These are phyloP conservation scores for Hymenoscyphus scutula DNA, from an alignment of 2,329 filamentous ascomycete genomes.

Conservation along the genomic window DNA sequence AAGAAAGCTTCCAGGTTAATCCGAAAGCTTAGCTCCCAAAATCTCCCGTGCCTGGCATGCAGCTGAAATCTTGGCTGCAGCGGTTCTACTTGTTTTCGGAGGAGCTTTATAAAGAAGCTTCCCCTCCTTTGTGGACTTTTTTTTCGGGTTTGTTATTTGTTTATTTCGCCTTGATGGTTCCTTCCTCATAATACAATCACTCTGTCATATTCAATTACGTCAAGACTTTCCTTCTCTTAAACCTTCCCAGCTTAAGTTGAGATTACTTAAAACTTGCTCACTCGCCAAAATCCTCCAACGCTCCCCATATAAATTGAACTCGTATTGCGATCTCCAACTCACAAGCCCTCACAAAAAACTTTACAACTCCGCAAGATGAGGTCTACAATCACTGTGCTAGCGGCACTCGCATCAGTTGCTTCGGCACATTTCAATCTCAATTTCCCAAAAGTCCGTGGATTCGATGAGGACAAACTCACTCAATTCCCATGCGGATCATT, in stretches of 20 bases:
- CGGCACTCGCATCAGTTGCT: conserved; percentile 41
- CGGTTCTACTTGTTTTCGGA: not conserved
- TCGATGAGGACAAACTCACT: conserved; percentile 41
- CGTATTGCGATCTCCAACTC: not conserved
- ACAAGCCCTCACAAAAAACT: not conserved
- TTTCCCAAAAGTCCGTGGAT: conserved; percentile 51
- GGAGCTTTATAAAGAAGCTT: conserved; percentile 2
- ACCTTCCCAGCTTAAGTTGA: not conserved
- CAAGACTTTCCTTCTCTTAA: not conserved
- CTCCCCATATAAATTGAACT: not conserved
- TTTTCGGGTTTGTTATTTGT: not conserved
- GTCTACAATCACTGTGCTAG: conserved; percentile 36
- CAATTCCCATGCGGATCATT: conserved; percentile 46
- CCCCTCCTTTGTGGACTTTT: not conserved
- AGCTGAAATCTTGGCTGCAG: conserved; percentile 6
- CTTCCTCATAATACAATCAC: not conserved
- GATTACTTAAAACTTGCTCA: not conserved
- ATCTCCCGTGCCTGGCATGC: conserved; percentile 3
- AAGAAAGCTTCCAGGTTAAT: not conserved
- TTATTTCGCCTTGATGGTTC: not conserved
- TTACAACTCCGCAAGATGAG: conserved; percentile 20
- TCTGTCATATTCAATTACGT: not conserved
- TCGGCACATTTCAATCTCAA: conserved; percentile 57
- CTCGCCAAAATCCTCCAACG: not conserved
- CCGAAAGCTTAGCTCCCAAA: not conserved